A percentile compares a stretch with the other conserved stretches of the same genome.
These are phyloP conservation scores for Globisporangium camurandrum DNA, from an alignment of 352 stramenopile genomes.

Conservation along the genomic window DNA sequence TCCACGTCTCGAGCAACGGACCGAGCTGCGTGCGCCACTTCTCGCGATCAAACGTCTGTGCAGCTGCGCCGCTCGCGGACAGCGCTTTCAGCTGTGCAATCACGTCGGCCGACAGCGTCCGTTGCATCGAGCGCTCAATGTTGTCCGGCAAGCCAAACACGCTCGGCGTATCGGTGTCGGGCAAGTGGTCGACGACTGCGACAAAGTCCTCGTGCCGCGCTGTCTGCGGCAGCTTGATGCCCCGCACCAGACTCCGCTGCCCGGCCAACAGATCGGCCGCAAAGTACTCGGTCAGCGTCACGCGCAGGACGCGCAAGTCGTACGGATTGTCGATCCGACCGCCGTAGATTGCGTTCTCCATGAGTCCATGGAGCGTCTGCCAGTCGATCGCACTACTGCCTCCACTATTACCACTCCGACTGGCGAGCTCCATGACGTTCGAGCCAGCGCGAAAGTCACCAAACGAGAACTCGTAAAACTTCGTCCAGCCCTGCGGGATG, in stretches of 20 bases:
- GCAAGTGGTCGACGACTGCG: constrained; percentile 64
- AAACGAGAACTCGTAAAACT: constrained; percentile 95
- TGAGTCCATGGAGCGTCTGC: constrained; percentile 88
- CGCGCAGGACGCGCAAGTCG: constrained; percentile 86
- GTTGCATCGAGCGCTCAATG: constrained; percentile 91
- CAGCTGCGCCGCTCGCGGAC: constrained; percentile 45
- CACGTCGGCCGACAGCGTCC: constrained; percentile 77
- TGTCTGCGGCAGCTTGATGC: constrained; percentile 66
- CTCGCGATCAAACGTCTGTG: constrained; percentile 86
- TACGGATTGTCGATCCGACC: constrained; percentile 92
- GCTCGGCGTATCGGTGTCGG: constrained; percentile 61
- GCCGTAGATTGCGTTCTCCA: constrained; percentile 95
- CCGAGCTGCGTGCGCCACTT: constrained; percentile 85
- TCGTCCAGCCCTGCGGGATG: constrained; percentile 94
- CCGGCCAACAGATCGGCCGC: constrained; percentile 63
- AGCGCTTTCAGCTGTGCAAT: constrained; percentile 85
- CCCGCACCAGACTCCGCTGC: constrained; percentile 47
- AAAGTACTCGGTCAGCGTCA: constrained; percentile 87
- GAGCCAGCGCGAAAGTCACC: constrained; percentile 90
- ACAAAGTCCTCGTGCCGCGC: constrained; percentile 59
- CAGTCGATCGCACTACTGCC: constrained; percentile 71
- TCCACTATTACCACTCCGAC: constrained; percentile 19
- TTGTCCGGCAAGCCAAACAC: constrained; percentile 92
- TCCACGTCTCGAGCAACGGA: constrained; percentile 88
- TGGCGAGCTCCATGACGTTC: constrained; percentile 83